These are phyloP conservation scores for Fragilariopsis cylindrus DNA, from an alignment of 108 stramenopile species.

Conservation along the genomic window DNA sequence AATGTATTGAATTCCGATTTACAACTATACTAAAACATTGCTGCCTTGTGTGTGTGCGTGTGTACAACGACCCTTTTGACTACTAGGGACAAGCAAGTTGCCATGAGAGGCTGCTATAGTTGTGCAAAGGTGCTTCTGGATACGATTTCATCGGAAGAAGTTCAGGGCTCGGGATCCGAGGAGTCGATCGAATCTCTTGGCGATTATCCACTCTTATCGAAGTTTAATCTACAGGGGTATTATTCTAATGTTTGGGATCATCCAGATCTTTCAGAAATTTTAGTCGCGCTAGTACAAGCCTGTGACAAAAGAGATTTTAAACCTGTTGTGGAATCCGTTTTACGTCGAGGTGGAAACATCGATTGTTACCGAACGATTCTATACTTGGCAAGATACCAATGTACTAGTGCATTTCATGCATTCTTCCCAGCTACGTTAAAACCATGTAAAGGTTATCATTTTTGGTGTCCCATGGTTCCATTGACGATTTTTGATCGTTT, in stretches of 20 bases:
- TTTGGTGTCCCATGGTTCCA: slow-evolving; percentile 82
- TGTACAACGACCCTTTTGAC: neutral
- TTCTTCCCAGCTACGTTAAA: slow-evolving; percentile 62
- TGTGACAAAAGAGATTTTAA: slow-evolving; percentile 82
- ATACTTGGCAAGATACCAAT: slow-evolving; percentile 85
- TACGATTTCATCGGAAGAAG: slow-evolving; percentile 4
- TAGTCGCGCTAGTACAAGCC: slow-evolving; percentile 76
- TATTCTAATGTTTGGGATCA: slow-evolving; percentile 85
- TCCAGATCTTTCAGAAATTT: slow-evolving; percentile 64
- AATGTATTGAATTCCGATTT: too few relatives aligned
- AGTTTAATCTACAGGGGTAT: slow-evolving; percentile 73
- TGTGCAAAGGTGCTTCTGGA: slow-evolving; percentile 58
- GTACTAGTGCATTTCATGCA: slow-evolving; percentile 72
- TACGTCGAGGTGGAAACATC: slow-evolving; percentile 45
- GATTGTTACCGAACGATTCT: slow-evolving; percentile 80
- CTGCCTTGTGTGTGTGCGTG: too few relatives aligned
- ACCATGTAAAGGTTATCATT: slow-evolving; percentile 87
- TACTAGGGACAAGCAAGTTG: slow-evolving; percentile 51
- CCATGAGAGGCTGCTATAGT: slow-evolving; percentile 64
- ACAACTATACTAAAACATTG: too few relatives aligned
- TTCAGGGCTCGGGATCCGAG: slow-evolving; percentile 10
- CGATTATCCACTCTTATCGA: slow-evolving; percentile 62
- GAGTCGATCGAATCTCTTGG: slow-evolving; percentile 33
- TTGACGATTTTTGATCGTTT: slow-evolving; percentile 81
- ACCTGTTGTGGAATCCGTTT: slow-evolving; percentile 69